phyloP scores from a whole-genome alignment of 768 basidiomycete species.

The Xerocomellus intermedius region DNA sequence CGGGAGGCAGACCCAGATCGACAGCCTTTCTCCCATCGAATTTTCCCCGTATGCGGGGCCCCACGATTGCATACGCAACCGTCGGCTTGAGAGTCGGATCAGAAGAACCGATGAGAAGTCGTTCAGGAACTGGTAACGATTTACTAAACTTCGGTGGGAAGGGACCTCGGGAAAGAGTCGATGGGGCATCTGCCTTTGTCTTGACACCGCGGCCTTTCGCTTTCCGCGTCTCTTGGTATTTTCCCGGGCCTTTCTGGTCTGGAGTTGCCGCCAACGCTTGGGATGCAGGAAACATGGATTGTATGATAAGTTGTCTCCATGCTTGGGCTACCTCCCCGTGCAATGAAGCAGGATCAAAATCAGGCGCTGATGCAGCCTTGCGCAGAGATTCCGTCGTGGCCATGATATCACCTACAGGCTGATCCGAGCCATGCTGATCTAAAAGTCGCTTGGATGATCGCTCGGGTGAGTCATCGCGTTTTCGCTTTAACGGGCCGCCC shows the following conservation, averaged over 20 bases:
- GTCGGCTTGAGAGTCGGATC: constrained; percentile 33
- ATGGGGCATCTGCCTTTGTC: background rate
- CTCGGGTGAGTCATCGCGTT: constrained; percentile 41
- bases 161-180: constrained; percentile 9
- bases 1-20: constrained; percentile 59
- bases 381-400: constrained; percentile 11
- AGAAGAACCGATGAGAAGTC: constrained; percentile 11
- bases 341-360: constrained; percentile 35
- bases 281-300: constrained; percentile 61
- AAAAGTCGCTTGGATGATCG: constrained; percentile 36
- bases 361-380: constrained; percentile 21
- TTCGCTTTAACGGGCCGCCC: constrained; percentile 36
- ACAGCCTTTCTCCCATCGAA: constrained; percentile 69
- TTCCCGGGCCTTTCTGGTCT: constrained; percentile 7
- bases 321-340: constrained; percentile 47
- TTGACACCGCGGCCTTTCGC: constrained; percentile 3
- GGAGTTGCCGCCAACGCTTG: constrained; percentile 4
- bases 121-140: constrained; percentile 26
- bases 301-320: constrained; percentile 52
- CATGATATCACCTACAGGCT: background rate
- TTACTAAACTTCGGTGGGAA: constrained; percentile 17
- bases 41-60: constrained; percentile 58
- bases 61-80: constrained; percentile 50
- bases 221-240: constrained; percentile 12
- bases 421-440: background rate